These are phyloP conservation scores for Eucalyptus polybractea DNA, from an alignment of 345 rosid genomes.

Conservation along the genomic window DNA sequence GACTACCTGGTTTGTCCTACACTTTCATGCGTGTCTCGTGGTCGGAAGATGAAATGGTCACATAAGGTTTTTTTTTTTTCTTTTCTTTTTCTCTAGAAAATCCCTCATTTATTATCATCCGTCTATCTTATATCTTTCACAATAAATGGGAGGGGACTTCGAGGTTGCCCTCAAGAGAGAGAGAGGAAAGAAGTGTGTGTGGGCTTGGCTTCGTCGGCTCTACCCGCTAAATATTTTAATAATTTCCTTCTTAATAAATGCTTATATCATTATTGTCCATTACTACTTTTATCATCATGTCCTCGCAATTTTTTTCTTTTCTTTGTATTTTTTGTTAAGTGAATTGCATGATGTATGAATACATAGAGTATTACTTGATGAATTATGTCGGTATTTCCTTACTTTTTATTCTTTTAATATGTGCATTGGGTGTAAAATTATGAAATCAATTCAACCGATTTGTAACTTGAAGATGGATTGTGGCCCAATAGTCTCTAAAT, in stretches of 20 bases:
- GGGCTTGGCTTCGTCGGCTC: background rate
- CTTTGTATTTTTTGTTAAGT: background rate
- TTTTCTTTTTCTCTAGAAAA: background rate
- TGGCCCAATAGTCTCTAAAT: background rate
- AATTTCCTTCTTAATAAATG: background rate
- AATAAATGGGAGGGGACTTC: background rate
- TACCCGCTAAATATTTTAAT: background rate
- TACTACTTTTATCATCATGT: background rate
- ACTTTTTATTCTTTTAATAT: background rate
- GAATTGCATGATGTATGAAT: background rate
- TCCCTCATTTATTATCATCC: background rate
- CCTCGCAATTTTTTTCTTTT: background rate
- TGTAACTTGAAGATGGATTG: background rate
- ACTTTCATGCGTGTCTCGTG: background rate
- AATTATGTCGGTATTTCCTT: background rate
- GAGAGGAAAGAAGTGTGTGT: background rate
- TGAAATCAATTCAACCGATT: background rate
- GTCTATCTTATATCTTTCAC: background rate
- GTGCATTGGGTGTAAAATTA: background rate
- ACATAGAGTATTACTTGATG: background rate
- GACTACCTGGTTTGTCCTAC: background rate
- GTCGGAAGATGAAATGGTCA: background rate
- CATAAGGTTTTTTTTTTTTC: background rate
- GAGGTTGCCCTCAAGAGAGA: background rate
- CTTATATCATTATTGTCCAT: background rate